Evolutionary conservation across 768 basidiomycete species (phyloP).

Genomic region (Boletus tomentosulus): DNA sequence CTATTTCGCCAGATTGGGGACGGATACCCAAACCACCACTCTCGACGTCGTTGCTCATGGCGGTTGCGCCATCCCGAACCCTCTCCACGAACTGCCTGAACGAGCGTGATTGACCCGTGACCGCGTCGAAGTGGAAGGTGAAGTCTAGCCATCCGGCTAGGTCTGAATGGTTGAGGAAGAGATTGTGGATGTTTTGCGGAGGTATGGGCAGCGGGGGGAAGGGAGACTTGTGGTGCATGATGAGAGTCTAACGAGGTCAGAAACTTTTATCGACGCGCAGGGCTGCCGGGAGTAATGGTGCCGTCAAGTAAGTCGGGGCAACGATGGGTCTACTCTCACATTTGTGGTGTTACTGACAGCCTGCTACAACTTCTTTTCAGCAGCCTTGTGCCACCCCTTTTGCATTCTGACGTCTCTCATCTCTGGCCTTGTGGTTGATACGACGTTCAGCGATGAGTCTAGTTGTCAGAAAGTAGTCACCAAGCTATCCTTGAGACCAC

Average conservation of each 20-base stretch:
- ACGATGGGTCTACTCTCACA: neutral
- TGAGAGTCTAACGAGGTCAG: neutral
- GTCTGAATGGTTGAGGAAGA: constrained; percentile 52
- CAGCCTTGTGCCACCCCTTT: too few species aligned
- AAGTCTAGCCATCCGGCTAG: constrained; percentile 54
- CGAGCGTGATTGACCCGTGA: constrained; percentile 43
- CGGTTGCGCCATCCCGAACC: constrained; percentile 54
- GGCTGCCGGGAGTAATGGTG: neutral
- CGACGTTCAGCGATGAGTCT: too few species aligned
- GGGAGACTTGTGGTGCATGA: constrained; percentile 61
- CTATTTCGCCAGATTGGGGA: constrained; percentile 46
- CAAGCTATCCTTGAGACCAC: too few species aligned
- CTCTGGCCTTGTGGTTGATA: too few species aligned
- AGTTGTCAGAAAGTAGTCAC: too few species aligned
- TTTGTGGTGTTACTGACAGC: too few species aligned
- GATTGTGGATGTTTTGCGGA: constrained; percentile 50
- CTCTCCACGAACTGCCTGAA: constrained; percentile 48
- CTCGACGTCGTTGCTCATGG: constrained; percentile 41
- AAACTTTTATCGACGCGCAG: neutral
- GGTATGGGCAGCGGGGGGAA: constrained; percentile 45
- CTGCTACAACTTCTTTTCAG: too few species aligned
- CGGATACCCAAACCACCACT: constrained; percentile 56
- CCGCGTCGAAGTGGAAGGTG: constrained; percentile 51
- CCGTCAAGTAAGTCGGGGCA: neutral
- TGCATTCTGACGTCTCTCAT: too few species aligned